Conservation (phyloP, 805 yeast species). For the Candida alai region DNA sequence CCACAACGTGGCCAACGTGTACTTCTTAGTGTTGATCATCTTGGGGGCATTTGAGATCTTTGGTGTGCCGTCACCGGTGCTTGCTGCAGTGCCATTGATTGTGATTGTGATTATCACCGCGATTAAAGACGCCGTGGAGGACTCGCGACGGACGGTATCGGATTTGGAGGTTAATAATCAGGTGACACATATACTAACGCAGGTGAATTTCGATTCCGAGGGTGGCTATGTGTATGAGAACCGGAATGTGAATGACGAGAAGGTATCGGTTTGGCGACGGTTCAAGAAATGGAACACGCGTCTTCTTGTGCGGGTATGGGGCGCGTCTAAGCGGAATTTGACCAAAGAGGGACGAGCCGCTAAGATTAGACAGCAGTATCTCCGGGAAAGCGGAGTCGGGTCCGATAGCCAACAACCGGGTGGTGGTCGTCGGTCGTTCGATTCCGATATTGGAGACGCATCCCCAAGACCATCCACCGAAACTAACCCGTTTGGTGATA, state of each 20-base stretch:
- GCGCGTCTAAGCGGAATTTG: constrained; percentile 24
- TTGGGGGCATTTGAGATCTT: constrained; percentile 75
- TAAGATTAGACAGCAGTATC: constrained; percentile 19
- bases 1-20: constrained; percentile 83
- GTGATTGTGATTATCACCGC: constrained; percentile 75
- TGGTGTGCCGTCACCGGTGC: constrained; percentile 76
- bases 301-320: constrained; percentile 23
- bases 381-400: constrained; percentile 3
- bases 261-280: constrained; percentile 63
- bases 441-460: constrained; percentile 18
- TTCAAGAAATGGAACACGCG: constrained; percentile 53
- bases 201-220: constrained; percentile 17
- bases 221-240: constrained; percentile 40
- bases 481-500: constrained; percentile 13
- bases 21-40: constrained; percentile 75
- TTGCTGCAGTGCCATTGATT: constrained; percentile 73
- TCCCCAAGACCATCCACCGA: constrained; percentile 16
- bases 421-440: constrained; percentile 31
- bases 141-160: constrained; percentile 65
- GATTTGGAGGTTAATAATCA: constrained; percentile 79
- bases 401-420: constrained; percentile 8
- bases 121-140: constrained; percentile 76
- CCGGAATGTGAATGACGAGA: constrained; percentile 59
- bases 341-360: constrained; percentile 35
- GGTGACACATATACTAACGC: constrained; percentile 56